Evolutionary conservation across 495 filamentous ascomycete genomes (phyloP).

Genomic region (Aspergillus avenaceus): DNA sequence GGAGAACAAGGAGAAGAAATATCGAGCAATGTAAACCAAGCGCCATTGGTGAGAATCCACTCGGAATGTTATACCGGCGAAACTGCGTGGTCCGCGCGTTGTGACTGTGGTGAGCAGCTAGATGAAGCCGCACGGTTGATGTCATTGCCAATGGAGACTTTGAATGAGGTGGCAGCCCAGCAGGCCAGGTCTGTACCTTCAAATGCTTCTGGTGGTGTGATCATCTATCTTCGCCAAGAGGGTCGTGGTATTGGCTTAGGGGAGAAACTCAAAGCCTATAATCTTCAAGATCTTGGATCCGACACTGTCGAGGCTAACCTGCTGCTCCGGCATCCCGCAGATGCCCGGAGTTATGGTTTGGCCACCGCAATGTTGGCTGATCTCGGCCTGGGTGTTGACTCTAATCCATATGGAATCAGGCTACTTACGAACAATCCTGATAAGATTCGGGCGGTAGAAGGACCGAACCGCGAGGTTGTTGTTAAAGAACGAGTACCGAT

Average conservation of each 20-base stretch:
- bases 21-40: conserved; percentile 23
- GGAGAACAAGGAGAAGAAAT: background rate
- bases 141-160: conserved; percentile 60
- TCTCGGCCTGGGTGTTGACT: conserved; percentile 62
- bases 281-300: conserved; percentile 89
- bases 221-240: conserved; percentile 94
- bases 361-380: conserved; percentile 92
- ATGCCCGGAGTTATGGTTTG: conserved; percentile 89
- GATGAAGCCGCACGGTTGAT: conserved; percentile 95
- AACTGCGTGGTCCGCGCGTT: conserved; percentile 95
- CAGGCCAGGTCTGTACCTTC: conserved; percentile 37
- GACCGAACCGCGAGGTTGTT: conserved; percentile 77
- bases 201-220: conserved; percentile 72
- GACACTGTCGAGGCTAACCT: conserved; percentile 97
- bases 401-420: conserved; percentile 62
- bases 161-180: conserved; percentile 30
- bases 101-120: conserved; percentile 96
- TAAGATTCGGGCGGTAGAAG: conserved; percentile 92
- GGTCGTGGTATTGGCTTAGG: conserved; percentile 91
- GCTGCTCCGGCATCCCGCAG: conserved; percentile 84
- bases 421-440: conserved; percentile 98
- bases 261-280: conserved; percentile 97
- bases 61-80: conserved; percentile 99
- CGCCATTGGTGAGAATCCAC: conserved; percentile 88
- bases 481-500: conserved; percentile 91